These are phyloP conservation scores for Neurospora intermedia DNA, from an alignment of 495 filamentous ascomycete genomes.

Conservation along the genomic window DNA sequence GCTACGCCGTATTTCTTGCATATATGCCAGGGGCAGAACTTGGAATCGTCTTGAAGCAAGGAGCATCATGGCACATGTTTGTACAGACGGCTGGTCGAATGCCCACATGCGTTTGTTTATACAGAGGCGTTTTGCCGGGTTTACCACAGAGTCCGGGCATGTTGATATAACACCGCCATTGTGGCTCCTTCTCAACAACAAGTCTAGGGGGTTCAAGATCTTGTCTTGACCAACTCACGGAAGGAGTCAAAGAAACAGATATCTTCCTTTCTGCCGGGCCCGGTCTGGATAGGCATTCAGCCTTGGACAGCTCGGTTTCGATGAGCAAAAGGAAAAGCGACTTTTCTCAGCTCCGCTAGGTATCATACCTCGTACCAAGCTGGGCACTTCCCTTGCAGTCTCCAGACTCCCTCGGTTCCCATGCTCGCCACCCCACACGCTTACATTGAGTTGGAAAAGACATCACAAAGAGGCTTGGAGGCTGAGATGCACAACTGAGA, in stretches of 20 bases:
- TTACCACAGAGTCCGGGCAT: background rate
- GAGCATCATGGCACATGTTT: background rate
- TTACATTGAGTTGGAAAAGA: background rate
- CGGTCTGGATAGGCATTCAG: background rate
- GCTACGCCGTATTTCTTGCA: background rate
- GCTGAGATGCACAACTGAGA: background rate
- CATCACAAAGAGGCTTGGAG: background rate
- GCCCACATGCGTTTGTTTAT: background rate
- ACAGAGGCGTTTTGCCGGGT: background rate
- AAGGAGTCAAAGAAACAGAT: background rate
- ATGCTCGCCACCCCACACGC: background rate
- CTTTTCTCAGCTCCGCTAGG: background rate
- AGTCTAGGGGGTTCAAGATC: background rate
- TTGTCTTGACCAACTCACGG: background rate
- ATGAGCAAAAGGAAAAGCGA: background rate
- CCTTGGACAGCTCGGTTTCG: background rate
- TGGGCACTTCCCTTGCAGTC: background rate
- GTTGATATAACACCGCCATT: background rate
- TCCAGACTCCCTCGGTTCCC: background rate
- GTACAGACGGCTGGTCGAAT: background rate
- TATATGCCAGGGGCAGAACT: background rate
- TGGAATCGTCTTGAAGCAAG: background rate
- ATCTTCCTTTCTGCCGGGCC: background rate
- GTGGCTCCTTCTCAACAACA: background rate
- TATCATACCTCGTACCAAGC: background rate